Evolutionary conservation across 768 basidiomycete species (phyloP), one percentile per base, ranked within the genome.

Genomic region (Clitopilus passeckerianus): DNA sequence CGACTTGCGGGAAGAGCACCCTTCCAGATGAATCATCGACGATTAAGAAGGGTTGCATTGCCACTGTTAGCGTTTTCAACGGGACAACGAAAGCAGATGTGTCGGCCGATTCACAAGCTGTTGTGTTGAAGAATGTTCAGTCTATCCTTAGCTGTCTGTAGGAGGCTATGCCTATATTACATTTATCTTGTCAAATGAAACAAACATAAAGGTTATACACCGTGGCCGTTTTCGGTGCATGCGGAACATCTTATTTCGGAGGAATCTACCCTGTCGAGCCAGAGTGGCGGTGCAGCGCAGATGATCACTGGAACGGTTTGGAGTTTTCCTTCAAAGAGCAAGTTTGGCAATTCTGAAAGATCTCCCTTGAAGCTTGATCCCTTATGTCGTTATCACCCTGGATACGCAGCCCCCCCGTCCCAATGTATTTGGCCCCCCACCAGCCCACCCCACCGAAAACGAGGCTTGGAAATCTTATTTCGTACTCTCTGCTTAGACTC

Each of bases 41-140:
- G 3, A 70, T 80, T 18, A 66, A 55, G 16, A 57, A 64, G 10
- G 77, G 80, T 5, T 82, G 81, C 62, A 76, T 75, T 61, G 76
- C 72, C 5, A 79, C 76, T 34, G 80, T 84, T 37, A 79, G 76
- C 60, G 77, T 79, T 15, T 74, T 80, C 59, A 71, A 78, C 59
- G 79, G 77, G 34, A 70, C 62, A 15, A 77, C 70, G 8, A 80
- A 81, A 69, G 59, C 63, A 20, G 80, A 82, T 66, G 79, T 77
- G 24, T 64, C 66, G 57, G 77, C 77, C n/a, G 65, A 61, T 18
- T 71, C 70, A n/a, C 81, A 83, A 60, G 70, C 54, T 50, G 63
- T 66, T 14, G 80, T 81, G 2, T 63, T 77, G 59, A 63, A 68
- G 23, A 71, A 75, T 54, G 60, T 81, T 53, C 30, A 61, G 2